Evolutionary conservation across 2,329 filamentous ascomycete genomes (phyloP).

Genomic region (Beauveria medogensis): DNA sequence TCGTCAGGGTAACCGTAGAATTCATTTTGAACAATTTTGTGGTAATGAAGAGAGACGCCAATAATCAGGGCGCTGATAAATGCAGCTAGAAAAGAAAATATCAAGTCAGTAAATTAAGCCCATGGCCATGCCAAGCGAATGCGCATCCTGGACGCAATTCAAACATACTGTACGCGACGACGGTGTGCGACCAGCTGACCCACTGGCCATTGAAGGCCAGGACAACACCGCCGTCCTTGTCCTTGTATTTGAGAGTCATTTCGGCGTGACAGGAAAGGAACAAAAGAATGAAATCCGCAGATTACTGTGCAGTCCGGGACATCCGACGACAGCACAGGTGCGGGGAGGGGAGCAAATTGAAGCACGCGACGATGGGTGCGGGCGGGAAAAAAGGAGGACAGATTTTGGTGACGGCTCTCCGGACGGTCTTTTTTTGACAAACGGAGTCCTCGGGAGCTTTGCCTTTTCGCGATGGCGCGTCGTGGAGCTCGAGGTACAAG

Average conservation of each 20-base stretch:
- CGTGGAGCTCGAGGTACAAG: neutral
- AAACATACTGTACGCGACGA: conserved; percentile 66
- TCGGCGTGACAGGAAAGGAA: conserved; percentile 8
- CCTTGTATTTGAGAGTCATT: conserved; percentile 51
- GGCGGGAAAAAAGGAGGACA: neutral
- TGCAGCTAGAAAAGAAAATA: conserved; percentile 45
- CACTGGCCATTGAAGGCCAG: conserved; percentile 73
- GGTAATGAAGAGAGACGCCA: conserved; percentile 76
- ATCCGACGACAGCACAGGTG: conserved; percentile 1
- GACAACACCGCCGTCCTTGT: conserved; percentile 54
- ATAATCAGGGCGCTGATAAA: conserved; percentile 81
- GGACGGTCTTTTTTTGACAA: neutral
- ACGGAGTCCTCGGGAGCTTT: neutral
- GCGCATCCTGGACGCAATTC: neutral
- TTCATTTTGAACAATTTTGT: conserved; percentile 97
- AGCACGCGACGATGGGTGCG: neutral
- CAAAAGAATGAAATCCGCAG: conserved; percentile 7
- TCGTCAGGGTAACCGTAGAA: conserved; percentile 90
- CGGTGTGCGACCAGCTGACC: conserved; percentile 83
- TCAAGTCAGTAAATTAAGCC: neutral
- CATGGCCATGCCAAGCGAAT: neutral
- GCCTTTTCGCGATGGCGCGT: conserved; percentile 4
- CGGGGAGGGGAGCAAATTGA: neutral
- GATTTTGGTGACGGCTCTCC: neutral
- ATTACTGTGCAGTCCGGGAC: neutral